phyloP scores from a whole-genome alignment of 108 stramenopile species.

The Bacterosira constricta region DNA sequence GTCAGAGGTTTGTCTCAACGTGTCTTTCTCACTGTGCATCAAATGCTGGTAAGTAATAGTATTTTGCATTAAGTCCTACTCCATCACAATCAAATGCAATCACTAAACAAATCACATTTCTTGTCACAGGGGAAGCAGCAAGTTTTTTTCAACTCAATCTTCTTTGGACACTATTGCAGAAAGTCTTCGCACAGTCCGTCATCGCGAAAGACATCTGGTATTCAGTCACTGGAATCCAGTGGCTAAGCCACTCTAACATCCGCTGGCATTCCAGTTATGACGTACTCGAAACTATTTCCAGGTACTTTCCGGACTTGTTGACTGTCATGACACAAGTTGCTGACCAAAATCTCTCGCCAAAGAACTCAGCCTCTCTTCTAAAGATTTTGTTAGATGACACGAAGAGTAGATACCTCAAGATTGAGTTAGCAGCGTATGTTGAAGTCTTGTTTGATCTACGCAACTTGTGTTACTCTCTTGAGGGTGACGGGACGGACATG shows the following conservation, averaged over 20 bases:
- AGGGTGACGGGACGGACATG: slow-evolving; percentile 4
- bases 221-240: background rate
- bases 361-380: background rate
- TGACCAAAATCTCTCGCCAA: background rate
- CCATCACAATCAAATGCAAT: too few species aligned
- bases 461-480: background rate
- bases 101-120: too few species aligned
- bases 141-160: background rate
- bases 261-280: background rate
- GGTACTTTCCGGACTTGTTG: background rate
- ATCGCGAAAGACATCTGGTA: background rate
- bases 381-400: background rate
- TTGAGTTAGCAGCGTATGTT: background rate
- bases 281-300: background rate
- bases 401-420: background rate
- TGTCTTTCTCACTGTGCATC: background rate
- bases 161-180: background rate
- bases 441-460: background rate
- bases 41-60: background rate
- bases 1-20: background rate
- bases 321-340: background rate
- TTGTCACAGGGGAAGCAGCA: too few species aligned
- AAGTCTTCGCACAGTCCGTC: background rate
- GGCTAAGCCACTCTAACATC: background rate
- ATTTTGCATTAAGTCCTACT: too few species aligned